A percentile compares a stretch with the other conserved stretches of the same genome.
Conservation (phyloP, 2,329 filamentous ascomycete species). For the Diplodia seriata region DNA sequence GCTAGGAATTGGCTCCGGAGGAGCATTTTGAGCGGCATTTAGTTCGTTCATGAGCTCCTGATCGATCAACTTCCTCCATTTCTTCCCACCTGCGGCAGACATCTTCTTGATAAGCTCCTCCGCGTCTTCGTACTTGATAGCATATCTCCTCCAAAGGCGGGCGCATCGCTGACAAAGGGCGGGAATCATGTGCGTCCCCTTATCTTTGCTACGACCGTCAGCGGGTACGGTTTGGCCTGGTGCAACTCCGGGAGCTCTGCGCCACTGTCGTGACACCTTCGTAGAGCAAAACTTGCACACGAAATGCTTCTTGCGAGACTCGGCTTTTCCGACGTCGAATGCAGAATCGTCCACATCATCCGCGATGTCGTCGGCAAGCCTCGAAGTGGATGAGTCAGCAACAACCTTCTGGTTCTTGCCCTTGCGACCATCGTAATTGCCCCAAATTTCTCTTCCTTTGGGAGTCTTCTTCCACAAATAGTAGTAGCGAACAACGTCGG, state of each 20-base stretch:
- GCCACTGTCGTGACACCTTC: slow-evolving; percentile 85
- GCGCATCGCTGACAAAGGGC: slow-evolving; percentile 91
- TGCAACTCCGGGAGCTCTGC: slow-evolving; percentile 80
- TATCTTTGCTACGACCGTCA: slow-evolving; percentile 79
- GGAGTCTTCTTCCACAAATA: slow-evolving; percentile 98
- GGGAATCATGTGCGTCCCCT: slow-evolving; percentile 74
- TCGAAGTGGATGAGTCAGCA: slow-evolving; percentile 65
- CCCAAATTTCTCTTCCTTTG: slow-evolving; percentile 87
- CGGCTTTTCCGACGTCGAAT: slow-evolving; percentile 87
- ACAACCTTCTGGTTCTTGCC: slow-evolving; percentile 81
- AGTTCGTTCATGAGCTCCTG: slow-evolving; percentile 85
- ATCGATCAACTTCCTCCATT: slow-evolving; percentile 87
- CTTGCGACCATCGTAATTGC: slow-evolving; percentile 83
- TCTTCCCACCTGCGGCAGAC: slow-evolving; percentile 76
- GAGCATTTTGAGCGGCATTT: slow-evolving; percentile 45
- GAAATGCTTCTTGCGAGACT: slow-evolving; percentile 79
- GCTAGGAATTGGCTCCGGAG: slow-evolving; percentile 36
- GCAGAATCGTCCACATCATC: slow-evolving; percentile 94
- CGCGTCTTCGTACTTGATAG: slow-evolving; percentile 91
- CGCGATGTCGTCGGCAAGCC: slow-evolving; percentile 89
- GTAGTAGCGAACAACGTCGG: slow-evolving; percentile 88
- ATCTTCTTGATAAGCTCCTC: slow-evolving; percentile 92
- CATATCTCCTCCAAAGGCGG: slow-evolving; percentile 93
- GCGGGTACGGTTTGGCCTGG: slow-evolving; percentile 72
- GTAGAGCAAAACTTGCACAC: slow-evolving; percentile 92